Evolutionary conservation across 2,329 filamentous ascomycete species (phyloP), one percentile per base, ranked within the genome.

Genomic region (Colletotrichum limetticola): DNA sequence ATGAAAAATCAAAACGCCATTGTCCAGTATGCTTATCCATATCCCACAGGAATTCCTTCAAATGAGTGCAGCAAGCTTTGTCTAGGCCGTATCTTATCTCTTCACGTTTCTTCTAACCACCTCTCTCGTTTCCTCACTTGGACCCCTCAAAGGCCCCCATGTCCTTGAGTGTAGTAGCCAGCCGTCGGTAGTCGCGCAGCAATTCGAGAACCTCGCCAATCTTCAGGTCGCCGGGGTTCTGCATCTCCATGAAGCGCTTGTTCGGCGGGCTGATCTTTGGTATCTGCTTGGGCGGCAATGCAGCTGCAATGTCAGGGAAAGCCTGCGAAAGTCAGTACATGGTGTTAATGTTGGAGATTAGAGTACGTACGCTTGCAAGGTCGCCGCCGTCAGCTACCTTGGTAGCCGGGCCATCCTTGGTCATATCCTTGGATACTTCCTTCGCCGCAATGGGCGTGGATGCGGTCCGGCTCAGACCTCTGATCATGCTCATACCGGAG

Each of bases 161-260:
- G 61, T 91, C 89, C 77, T 90, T 90, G 70, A 95, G 80, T 9
- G 89, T 89, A 32, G 86, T 86, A 0, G 93, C 93, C 59, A 96
- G 83, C 66, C 94, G 86, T 77, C 93, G 90, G 78, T 96, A 96
- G 80, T 96, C 94, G 68, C 90, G 87, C 26, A 96, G 82, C 61
- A 96, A 83, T 68, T 93, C 90, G 28, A 92, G 83, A 22, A 96
- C 91, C 77, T 96, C 94, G n/a, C 91, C 89, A 30, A 96, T 84
- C 68, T 87, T 91, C 32, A 96, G 85, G 59, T 96, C 93, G 0
- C 88, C 88, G 0, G 92, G 91, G 78, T 91, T 91, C 77, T 93
- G 87, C 68, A 93, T 81, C 76, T 94, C 92, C 84, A 95, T 88
- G 80, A 95, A 95, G 63, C 91, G 89, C 80, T 91, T 89, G 75